phyloP scores from a whole-genome alignment of 2,329 filamentous ascomycete genomes.

The Plenodomus biglobosus region DNA sequence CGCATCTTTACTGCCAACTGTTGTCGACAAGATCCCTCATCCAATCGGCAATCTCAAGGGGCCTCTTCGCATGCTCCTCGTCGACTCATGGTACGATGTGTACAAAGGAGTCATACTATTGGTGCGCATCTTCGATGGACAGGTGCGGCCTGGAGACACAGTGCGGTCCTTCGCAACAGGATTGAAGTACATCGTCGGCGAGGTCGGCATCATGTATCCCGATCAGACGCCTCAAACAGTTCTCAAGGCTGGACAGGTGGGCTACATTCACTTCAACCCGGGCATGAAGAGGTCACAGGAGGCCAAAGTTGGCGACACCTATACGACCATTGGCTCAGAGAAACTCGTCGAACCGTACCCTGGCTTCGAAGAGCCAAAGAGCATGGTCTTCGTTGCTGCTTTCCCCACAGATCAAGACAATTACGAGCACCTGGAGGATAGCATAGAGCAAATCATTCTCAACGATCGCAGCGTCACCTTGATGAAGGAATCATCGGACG shows the following conservation, averaged over 20 bases:
- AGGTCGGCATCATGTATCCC: slow-evolving; percentile 96
- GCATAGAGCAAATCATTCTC: slow-evolving; percentile 87
- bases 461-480: slow-evolving; percentile 95
- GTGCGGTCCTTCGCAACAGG: slow-evolving; percentile 87
- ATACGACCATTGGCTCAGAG: slow-evolving; percentile 78
- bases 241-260: slow-evolving; percentile 88
- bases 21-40: slow-evolving; percentile 81
- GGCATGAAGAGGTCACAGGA: slow-evolving; percentile 98
- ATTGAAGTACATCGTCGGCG: slow-evolving; percentile 87
- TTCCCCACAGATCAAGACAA: slow-evolving; percentile 92
- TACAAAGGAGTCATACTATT: slow-evolving; percentile 92
- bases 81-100: slow-evolving; percentile 98
- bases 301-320: slow-evolving; percentile 94
- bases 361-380: slow-evolving; percentile 95
- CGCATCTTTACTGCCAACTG: slow-evolving; percentile 75
- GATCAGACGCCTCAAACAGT: slow-evolving; percentile 77
- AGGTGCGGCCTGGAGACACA: slow-evolving; percentile 77
- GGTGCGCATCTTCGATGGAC: slow-evolving; percentile 88
- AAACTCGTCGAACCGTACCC: slow-evolving; percentile 76
- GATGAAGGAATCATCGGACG: slow-evolving; percentile 92
- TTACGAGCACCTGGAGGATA: slow-evolving; percentile 85
- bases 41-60: slow-evolving; percentile 72
- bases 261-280: slow-evolving; percentile 96
- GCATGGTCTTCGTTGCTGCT: slow-evolving; percentile 98
- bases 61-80: slow-evolving; percentile 80